These are phyloP conservation scores for Neurospora terricola DNA, from an alignment of 495 filamentous ascomycete species.

Conservation along the genomic window DNA sequence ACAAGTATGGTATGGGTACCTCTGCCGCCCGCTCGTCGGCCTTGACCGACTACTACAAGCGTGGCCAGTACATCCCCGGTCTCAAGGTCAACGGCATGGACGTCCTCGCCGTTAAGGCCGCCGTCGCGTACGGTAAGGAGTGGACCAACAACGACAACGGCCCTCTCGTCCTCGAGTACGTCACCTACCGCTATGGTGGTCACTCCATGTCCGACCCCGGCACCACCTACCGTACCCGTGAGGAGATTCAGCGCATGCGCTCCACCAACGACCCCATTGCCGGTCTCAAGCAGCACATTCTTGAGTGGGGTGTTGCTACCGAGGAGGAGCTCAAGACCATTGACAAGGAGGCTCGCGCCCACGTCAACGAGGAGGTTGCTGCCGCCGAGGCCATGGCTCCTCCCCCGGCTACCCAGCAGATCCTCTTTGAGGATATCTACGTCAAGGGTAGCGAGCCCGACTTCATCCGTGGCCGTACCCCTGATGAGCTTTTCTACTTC, in stretches of 20 bases:
- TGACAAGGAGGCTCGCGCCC: conserved; percentile 78
- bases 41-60: conserved; percentile 99
- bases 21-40: conserved; percentile 88
- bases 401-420: conserved; percentile 67
- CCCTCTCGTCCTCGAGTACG: conserved; percentile 93
- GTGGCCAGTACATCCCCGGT: conserved; percentile 98
- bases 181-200: conserved; percentile 97
- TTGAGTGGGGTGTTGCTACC: conserved; percentile 84
- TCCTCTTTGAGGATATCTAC: conserved; percentile 95
- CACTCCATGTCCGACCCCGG: conserved; percentile 99
- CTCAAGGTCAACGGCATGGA: conserved; percentile 99
- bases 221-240: conserved; percentile 96
- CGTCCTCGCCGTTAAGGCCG: conserved; percentile 93
- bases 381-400: conserved; percentile 75
- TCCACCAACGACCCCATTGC: conserved; percentile 97
- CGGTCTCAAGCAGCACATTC: conserved; percentile 92
- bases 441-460: conserved; percentile 81
- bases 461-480: conserved; percentile 80
- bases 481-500: conserved; percentile 91
- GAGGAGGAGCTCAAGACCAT: conserved; percentile 96
- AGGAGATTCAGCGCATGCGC: conserved; percentile 99
- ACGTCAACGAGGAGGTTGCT: conserved; percentile 84
- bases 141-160: conserved; percentile 73
- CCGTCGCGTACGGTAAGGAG: conserved; percentile 83
- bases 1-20: conserved; percentile 99